Base-by-base conservation (phyloP, 768 basidiomycete species). In the Suillus subluteus region DNA sequence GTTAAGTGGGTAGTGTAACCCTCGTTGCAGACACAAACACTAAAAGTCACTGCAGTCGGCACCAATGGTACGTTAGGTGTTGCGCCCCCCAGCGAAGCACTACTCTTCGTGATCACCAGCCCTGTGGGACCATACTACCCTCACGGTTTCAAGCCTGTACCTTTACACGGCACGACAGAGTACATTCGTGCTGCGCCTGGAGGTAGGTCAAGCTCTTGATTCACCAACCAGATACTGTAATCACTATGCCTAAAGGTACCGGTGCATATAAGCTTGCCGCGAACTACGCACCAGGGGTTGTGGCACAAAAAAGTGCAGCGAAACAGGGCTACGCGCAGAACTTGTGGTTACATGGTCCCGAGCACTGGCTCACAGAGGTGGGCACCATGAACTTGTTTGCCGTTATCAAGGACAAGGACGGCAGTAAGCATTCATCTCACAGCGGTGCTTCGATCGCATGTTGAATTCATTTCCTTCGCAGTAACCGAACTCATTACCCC, bases 351-450 rank as follows among this genome's bases (percentile, higher is more conserved):
- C 87, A 93, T 67, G 95, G 95, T 0, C 81, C 81, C 2, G 82
- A 85, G 62, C 81, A 85, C 68, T 74, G 81, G 67, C 72, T 86
- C 59, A 87, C 85, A 4, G 86, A 86, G 75, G 94, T 95, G 50
- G 95, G 95, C 50, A 95, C 94, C 1, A 96, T 96, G 95, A 97
- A 97, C 78, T 79, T 95, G 75, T 96, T 96, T 68, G 87, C 91
- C 54, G 92, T 90, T 4, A 88, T 96, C 78, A 87, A 86, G 75
- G 85, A 83, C 26, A 83, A 86, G 23, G 86, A 91, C 72, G 92
- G 91, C 58, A 80, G 90, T 88, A 62, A 66, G 82, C 68, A 59
- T 13, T 38, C 63, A 32, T 4, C 62, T 13, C 50, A 66, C 35
- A 32, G 32, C 16, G 26, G 40, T 35, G 23, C 59, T 18, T 69